Evolutionary conservation across 140 eudicot species (phyloP).

Genomic region (Stevia rebaudiana): DNA sequence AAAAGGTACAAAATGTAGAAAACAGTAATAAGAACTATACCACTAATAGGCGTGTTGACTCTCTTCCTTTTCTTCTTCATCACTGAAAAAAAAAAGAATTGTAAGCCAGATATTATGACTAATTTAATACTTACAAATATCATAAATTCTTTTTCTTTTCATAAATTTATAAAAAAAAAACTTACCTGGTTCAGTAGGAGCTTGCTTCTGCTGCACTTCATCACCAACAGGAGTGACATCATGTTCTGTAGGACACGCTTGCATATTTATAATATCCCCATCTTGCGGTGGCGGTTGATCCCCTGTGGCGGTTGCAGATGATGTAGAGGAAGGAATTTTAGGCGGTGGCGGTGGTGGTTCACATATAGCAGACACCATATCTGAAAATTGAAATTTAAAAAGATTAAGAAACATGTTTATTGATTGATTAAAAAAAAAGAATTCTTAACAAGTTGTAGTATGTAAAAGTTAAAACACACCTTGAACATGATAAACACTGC

Average conservation of each 20-base stretch:
- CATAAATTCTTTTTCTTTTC: background rate
- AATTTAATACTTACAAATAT: too few relatives aligned
- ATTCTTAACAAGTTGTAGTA: background rate
- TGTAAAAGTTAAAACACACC: constrained; percentile 46
- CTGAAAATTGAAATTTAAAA: constrained; percentile 34
- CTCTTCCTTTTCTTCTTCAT: constrained; percentile 94
- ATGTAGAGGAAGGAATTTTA: constrained; percentile 63
- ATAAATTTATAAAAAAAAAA: background rate
- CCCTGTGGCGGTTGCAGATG: constrained; percentile 84
- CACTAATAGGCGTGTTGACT: constrained; percentile 48
- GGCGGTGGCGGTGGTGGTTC: constrained; percentile 50
- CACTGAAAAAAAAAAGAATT: constrained; percentile 35
- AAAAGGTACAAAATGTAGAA: too few relatives aligned
- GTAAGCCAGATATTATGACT: background rate
- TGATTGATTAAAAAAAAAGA: background rate
- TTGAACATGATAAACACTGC: constrained; percentile 72
- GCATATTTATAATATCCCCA: constrained; percentile 40
- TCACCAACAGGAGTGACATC: constrained; percentile 43
- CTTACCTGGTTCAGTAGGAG: constrained; percentile 66
- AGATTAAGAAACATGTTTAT: background rate
- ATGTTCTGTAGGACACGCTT: constrained; percentile 28
- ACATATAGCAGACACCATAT: constrained; percentile 77
- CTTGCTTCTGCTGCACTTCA: constrained; percentile 70
- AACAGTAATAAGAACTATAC: constrained; percentile 32
- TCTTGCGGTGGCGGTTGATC: constrained; percentile 42